phyloP scores from a whole-genome alignment of 106 monocot species.

The Ottelia alismoides region DNA sequence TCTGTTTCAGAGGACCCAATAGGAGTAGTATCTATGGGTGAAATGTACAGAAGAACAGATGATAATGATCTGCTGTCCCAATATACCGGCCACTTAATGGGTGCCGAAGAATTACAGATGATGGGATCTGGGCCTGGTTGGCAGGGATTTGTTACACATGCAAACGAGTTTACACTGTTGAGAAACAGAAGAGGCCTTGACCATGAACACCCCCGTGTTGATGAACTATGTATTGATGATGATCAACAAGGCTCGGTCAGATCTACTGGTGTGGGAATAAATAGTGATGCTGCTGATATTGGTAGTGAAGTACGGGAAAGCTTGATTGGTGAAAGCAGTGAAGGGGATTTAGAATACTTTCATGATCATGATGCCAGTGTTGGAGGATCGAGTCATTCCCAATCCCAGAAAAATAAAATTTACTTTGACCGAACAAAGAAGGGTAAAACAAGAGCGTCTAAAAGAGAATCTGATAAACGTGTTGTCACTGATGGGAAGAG shows the following conservation, averaged over 20 bases:
- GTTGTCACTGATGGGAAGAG: conserved; percentile 23
- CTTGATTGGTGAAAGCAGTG: conserved; percentile 71
- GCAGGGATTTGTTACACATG: conserved; percentile 89
- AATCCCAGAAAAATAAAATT: conserved; percentile 19
- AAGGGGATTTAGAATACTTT: conserved; percentile 80
- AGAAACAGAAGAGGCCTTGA: conserved; percentile 44
- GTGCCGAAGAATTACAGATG: conserved; percentile 69
- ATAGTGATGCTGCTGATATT: conserved; percentile 86
- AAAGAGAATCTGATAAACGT: conserved; percentile 27
- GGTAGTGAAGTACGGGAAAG: conserved; percentile 86
- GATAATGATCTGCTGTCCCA: conserved; percentile 65
- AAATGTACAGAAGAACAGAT: conserved; percentile 22
- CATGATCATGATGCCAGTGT: conserved; percentile 40
- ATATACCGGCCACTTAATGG: conserved; percentile 83
- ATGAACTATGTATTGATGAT: conserved; percentile 61
- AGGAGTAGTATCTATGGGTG: conserved; percentile 20
- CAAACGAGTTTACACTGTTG: conserved; percentile 42
- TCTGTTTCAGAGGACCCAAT: conserved; percentile 28
- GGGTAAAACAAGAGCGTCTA: conserved; percentile 31
- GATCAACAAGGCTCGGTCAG: conserved; percentile 86
- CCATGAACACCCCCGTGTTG: conserved; percentile 24
- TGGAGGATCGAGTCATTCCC: conserved; percentile 26
- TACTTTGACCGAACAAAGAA: conserved; percentile 21
- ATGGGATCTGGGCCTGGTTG: conserved; percentile 84
- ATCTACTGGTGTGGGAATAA: conserved; percentile 96